Base-by-base conservation (phyloP, 225 moss, liverwort and hornwort genomes). In the Bryum argenteum region DNA sequence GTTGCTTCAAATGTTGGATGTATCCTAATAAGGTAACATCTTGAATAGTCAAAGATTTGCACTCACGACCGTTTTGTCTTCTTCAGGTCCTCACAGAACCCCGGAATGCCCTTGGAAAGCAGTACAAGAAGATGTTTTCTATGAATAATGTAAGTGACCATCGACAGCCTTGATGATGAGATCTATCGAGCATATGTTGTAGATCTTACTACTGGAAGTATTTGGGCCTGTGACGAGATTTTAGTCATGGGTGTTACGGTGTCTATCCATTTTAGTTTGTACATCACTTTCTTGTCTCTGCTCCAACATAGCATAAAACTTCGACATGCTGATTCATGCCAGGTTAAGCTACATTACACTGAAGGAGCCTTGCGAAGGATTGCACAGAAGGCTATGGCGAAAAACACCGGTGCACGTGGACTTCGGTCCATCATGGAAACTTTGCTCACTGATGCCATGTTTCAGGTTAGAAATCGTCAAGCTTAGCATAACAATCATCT, bases 51-150 rank as follows among this genome's bases (percentile, higher is more conserved):
- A 54, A 28, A 19, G 26, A 73, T 55, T 17, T 62, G 22, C 23
- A 18, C 47, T 67, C 21, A 61, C 9, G 61, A 41, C 17, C 42
- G 9, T 57, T 58, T 28, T 42, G 41, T 52, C 20, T 74, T 51
- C 69, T 54, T 23, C 89, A 94, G 94, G 94, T 91, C 63, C 89
- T 94, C 37, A 94, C 90, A 64, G 90, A 94, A 71, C 94, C 94
- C 40, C 88, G 88, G 47, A 91, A 94, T 77, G 91, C 94, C 62
- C 88, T 94, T 72, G 90, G 91, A 50, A 94, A 94, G 80, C 94
- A 94, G 71, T 91, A 94, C 82, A 94, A 94, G 81, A 94, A 94
- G 77, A 89, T 94, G 94, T 89, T 94, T 66, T 85, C 94, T 16
- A 91, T 94, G 90, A 94, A 94, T 69, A 90, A 80, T 73, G 94